Conservation (phyloP, 305 asterid genomes). For the Fraxinus dipetala region DNA sequence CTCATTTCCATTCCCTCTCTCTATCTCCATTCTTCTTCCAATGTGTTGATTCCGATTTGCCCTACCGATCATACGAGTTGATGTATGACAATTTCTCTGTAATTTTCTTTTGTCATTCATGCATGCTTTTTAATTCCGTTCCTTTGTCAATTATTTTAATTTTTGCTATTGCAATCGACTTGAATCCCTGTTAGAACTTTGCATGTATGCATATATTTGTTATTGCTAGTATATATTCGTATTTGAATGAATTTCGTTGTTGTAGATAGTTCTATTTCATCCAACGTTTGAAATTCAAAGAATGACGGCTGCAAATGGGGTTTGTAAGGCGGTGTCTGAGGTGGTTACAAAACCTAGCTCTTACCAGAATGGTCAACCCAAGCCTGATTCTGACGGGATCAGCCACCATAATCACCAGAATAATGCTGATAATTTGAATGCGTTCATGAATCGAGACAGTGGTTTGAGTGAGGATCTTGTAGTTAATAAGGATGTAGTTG, state of each 20-base stretch:
- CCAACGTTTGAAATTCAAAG: conserved; percentile 19
- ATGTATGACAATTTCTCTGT: not conserved
- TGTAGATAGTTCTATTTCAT: conserved; percentile 20
- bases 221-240: not conserved
- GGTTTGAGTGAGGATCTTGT: conserved; percentile 24
- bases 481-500: conserved; percentile 5
- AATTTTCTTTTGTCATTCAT: not conserved
- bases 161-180: not conserved
- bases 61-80: not conserved
- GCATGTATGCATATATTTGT: not conserved
- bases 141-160: not conserved
- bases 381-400: conserved; percentile 29
- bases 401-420: conserved; percentile 20
- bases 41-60: not conserved
- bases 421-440: conserved; percentile 45
- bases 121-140: not conserved
- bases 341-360: conserved; percentile 15
- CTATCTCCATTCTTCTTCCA: not conserved
- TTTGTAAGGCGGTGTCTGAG: conserved; percentile 31
- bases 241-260: conserved; percentile 12
- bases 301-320: conserved; percentile 40
- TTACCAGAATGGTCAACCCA: conserved; percentile 30
- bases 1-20: not conserved
- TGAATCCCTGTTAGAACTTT: not conserved
- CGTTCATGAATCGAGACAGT: conserved; percentile 34